Evolutionary conservation across 345 rosid species (phyloP).

Genomic region (Microcos paniculata): DNA sequence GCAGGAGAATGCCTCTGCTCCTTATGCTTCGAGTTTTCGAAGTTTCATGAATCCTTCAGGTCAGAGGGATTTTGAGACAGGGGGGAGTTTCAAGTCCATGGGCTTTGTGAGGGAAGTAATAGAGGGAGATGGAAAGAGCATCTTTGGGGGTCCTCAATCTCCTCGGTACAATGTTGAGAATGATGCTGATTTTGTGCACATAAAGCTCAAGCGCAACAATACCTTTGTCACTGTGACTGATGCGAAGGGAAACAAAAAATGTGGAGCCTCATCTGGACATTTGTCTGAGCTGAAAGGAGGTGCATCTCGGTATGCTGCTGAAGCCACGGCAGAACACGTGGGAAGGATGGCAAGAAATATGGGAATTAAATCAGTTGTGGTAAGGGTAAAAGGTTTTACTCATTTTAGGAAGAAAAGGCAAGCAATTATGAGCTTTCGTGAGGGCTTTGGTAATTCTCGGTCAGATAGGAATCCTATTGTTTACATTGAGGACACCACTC

Average conservation of each 20-base stretch:
- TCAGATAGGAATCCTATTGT: conserved; percentile 55
- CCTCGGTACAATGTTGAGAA: conserved; percentile 37
- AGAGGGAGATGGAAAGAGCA: conserved; percentile 36
- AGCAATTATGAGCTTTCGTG: conserved; percentile 72
- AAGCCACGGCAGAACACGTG: conserved; percentile 85
- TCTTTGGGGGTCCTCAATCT: conserved; percentile 16
- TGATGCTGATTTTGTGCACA: conserved; percentile 66
- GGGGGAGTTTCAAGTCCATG: conserved; percentile 33
- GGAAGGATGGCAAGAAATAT: conserved; percentile 60
- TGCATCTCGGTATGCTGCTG: conserved; percentile 66
- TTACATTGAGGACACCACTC: conserved; percentile 80
- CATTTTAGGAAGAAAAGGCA: conserved; percentile 79
- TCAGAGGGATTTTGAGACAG: conserved; percentile 24
- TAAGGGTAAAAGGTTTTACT: conserved; percentile 81
- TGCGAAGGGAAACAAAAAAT: conserved; percentile 70
- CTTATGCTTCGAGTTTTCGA: conserved; percentile 27
- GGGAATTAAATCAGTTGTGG: conserved; percentile 81
- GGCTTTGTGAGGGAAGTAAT: conserved; percentile 50
- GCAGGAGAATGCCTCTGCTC: conserved; percentile 23
- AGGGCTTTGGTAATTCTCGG: conserved; percentile 57
- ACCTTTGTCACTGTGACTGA: conserved; percentile 77
- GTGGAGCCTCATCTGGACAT: conserved; percentile 59
- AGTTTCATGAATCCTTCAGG: conserved; percentile 34
- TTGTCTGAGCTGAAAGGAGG: conserved; percentile 59
- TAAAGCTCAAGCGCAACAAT: conserved; percentile 70